Conservation (phyloP, 495 filamentous ascomycete species). For the Clohesyomyces aquaticus region DNA sequence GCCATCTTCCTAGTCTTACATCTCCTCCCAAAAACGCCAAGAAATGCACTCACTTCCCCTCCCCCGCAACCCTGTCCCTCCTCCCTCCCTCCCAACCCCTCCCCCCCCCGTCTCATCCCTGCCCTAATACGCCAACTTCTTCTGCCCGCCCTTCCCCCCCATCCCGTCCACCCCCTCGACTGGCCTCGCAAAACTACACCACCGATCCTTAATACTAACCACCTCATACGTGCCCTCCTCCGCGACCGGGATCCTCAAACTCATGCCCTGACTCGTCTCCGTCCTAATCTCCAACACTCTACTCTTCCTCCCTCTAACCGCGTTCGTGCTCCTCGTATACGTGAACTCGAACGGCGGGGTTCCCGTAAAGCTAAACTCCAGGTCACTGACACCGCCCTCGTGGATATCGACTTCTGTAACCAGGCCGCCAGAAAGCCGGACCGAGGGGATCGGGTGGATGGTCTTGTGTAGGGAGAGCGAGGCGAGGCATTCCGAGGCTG, state of each 20-base stretch:
- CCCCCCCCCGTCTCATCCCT: background rate
- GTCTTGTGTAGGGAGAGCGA: slow-evolving; percentile 72
- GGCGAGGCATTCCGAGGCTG: slow-evolving; percentile 80
- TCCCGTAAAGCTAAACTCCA: slow-evolving; percentile 90
- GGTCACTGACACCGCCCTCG: slow-evolving; percentile 89
- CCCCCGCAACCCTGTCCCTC: background rate
- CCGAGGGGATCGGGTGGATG: slow-evolving; percentile 90
- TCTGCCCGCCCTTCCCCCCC: slow-evolving; percentile 45
- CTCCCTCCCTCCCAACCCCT: background rate
- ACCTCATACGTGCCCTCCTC: slow-evolving; percentile 98
- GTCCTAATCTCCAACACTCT: slow-evolving; percentile 87
- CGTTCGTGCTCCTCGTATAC: slow-evolving; percentile 88
- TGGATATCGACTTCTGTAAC: slow-evolving; percentile 87
- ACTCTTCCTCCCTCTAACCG: slow-evolving; percentile 59
- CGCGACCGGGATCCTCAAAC: slow-evolving; percentile 75
- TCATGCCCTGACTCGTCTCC: slow-evolving; percentile 77
- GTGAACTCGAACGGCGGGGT: slow-evolving; percentile 98
- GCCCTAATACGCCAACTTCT: slow-evolving; percentile 43
- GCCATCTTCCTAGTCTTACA: background rate
- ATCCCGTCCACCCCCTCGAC: slow-evolving; percentile 49
- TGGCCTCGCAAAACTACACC: slow-evolving; percentile 79
- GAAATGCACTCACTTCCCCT: slow-evolving; percentile 6
- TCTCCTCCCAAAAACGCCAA: background rate
- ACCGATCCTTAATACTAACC: slow-evolving; percentile 88
- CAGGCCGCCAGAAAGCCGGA: slow-evolving; percentile 80